Evolutionary conservation across 257 asterid genomes (phyloP).

Genomic region (Nicotiana tabacum): DNA sequence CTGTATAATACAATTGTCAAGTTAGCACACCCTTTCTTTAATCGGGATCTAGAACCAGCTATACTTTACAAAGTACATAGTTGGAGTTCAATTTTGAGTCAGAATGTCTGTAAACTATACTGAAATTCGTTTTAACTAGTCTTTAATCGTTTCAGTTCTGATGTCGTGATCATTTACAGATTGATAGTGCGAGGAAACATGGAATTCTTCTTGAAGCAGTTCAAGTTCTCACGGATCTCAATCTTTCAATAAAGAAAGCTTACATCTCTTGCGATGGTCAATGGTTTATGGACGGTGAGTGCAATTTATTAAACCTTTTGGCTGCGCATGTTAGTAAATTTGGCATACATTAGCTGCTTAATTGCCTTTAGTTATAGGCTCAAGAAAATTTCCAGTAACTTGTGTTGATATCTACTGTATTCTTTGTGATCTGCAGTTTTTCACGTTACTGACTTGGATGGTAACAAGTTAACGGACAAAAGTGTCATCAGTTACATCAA

Average conservation of each 20-base stretch:
- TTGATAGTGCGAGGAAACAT: constrained; percentile 85
- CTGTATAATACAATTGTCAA: no score
- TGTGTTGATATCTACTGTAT: constrained; percentile 19
- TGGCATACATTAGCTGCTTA: no score
- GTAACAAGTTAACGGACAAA: constrained; percentile 80
- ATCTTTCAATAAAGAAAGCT: constrained; percentile 86
- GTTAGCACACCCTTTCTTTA: neutral
- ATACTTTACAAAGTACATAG: neutral
- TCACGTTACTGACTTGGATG: constrained; percentile 91
- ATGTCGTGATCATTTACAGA: constrained; percentile 29
- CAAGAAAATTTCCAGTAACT: neutral
- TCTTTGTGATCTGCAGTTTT: constrained; percentile 50
- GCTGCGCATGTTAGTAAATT: no score
- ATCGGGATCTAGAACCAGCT: neutral
- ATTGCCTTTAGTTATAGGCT: neutral
- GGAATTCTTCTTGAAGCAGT: constrained; percentile 90
- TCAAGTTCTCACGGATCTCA: constrained; percentile 80
- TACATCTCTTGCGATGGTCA: constrained; percentile 89
- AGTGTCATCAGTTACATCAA: constrained; percentile 74
- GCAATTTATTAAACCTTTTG: neutral
- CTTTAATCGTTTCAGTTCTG: neutral
- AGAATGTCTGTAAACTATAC: neutral
- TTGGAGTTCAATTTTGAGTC: neutral
- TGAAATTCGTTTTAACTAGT: neutral
- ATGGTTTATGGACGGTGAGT: constrained; percentile 98